Percentiles rank a stretch among this genome's conserved stretches.
phyloP scores from a whole-genome alignment of 2,329 filamentous ascomycete genomes.

The Byssothecium circinans region DNA sequence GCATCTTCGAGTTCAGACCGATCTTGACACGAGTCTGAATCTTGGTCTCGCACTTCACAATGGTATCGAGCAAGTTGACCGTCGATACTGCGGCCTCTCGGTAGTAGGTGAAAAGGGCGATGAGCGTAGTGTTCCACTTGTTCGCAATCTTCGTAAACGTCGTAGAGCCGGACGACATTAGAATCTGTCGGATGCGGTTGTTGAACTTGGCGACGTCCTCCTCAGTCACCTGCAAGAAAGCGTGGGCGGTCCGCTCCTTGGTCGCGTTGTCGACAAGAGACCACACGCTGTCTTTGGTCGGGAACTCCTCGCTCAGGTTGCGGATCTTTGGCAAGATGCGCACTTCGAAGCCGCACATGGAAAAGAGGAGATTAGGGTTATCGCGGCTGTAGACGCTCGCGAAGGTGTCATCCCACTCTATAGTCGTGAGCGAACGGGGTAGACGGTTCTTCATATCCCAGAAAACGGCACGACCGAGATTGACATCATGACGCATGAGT shows the following conservation, averaged over 20 bases:
- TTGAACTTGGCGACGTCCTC: slow-evolving; percentile 99
- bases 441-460: slow-evolving; percentile 98
- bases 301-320: slow-evolving; percentile 94
- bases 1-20: slow-evolving; percentile 98
- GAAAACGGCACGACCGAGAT: slow-evolving; percentile 94
- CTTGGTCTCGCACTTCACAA: slow-evolving; percentile 99
- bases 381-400: slow-evolving; percentile 97
- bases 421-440: slow-evolving; percentile 91
- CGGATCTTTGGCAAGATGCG: slow-evolving; percentile 93
- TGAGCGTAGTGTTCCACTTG: slow-evolving; percentile 98
- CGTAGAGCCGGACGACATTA: slow-evolving; percentile 99
- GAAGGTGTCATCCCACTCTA: slow-evolving; percentile 99
- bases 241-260: slow-evolving; percentile 95
- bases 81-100: slow-evolving; percentile 96
- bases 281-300: slow-evolving; percentile 98
- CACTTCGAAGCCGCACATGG: slow-evolving; percentile 98
- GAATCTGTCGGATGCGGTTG: slow-evolving; percentile 95
- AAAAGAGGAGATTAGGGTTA: slow-evolving; percentile 95
- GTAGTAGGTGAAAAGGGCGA: slow-evolving; percentile 97
- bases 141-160: slow-evolving; percentile 99
- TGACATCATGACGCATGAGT: slow-evolving; percentile 97
- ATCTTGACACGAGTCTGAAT: slow-evolving; percentile 99
- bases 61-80: slow-evolving; percentile 89
- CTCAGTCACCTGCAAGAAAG: slow-evolving; percentile 95
- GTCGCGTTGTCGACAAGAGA: slow-evolving; percentile 93